A percentile compares a stretch with the other conserved stretches of the same genome.
Evolutionary conservation across 805 yeast species (phyloP).

Genomic region (Candida ulmi): DNA sequence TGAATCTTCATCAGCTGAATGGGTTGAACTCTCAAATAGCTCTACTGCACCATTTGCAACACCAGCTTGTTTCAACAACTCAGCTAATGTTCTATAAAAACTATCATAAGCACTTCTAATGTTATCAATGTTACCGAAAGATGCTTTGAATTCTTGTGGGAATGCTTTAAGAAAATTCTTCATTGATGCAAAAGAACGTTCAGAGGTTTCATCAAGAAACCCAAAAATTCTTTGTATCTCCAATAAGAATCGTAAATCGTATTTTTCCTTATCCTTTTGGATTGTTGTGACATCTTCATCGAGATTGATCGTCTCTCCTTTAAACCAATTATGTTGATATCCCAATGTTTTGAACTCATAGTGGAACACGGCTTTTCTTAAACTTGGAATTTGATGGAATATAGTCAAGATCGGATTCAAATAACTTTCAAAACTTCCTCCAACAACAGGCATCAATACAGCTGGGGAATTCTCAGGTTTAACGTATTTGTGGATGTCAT

Average conservation of each 20-base stretch:
- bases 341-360: constrained; percentile 30
- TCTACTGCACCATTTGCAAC: neutral
- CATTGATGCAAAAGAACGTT: constrained; percentile 34
- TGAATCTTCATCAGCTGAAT: neutral
- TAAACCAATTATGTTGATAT: constrained; percentile 36
- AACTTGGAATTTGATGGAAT: constrained; percentile 30
- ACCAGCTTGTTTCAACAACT: constrained; percentile 7
- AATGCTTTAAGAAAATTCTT: constrained; percentile 26
- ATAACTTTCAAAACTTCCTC: constrained; percentile 31
- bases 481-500: constrained; percentile 25
- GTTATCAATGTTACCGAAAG: constrained; percentile 10
- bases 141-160: constrained; percentile 16
- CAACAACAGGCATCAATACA: constrained; percentile 29
- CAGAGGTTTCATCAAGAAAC: constrained; percentile 29
- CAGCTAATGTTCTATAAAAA: constrained; percentile 8
- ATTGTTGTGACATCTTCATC: constrained; percentile 6
- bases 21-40: constrained; percentile 6
- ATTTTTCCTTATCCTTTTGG: constrained; percentile 19
- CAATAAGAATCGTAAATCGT: constrained; percentile 24
- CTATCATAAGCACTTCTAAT: constrained; percentile 17
- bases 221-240: constrained; percentile 36
- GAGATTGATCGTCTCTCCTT: constrained; percentile 14
- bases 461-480: constrained; percentile 23
- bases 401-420: constrained; percentile 37
- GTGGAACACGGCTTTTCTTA: constrained; percentile 26